phyloP scores from a whole-genome alignment of 129 eudicot species.

The Pulicaria dysenterica region DNA sequence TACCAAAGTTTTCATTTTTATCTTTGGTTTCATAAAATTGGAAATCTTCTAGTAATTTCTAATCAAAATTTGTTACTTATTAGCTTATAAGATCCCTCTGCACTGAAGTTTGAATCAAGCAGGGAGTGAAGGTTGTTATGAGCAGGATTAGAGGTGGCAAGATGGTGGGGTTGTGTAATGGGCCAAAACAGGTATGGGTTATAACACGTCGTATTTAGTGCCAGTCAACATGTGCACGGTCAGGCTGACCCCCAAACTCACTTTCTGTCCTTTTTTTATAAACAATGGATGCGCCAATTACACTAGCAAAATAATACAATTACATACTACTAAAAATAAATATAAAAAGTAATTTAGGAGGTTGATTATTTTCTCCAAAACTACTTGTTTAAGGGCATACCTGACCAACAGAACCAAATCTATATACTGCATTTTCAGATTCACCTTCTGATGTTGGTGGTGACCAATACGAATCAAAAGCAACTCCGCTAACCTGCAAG shows the following conservation, averaged over 20 bases:
- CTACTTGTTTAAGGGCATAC: conserved; percentile 33
- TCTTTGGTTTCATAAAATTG: no score
- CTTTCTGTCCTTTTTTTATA: not conserved
- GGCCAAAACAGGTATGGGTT: not conserved
- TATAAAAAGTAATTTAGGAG: not conserved
- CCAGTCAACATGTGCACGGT: not conserved
- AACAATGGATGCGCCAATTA: not conserved
- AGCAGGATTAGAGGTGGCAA: no score
- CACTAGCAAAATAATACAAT: not conserved
- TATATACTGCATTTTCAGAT: conserved; percentile 65
- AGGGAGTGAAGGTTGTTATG: not conserved
- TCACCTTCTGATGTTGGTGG: conserved; percentile 75
- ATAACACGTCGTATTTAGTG: not conserved
- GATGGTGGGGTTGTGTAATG: not conserved
- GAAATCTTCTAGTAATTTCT: not conserved
- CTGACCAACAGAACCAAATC: conserved; percentile 96
- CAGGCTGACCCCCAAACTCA: not conserved
- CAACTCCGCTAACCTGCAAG: conserved; percentile 86
- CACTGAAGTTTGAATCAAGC: not conserved
- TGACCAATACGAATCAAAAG: conserved; percentile 85
- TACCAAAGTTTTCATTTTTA: no score
- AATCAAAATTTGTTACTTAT: not conserved
- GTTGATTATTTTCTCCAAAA: not conserved
- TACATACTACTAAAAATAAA: not conserved
- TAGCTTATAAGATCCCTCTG: not conserved